phyloP scores from a whole-genome alignment of 495 filamentous ascomycete genomes.

The Annulohypoxylon maeteangense region DNA sequence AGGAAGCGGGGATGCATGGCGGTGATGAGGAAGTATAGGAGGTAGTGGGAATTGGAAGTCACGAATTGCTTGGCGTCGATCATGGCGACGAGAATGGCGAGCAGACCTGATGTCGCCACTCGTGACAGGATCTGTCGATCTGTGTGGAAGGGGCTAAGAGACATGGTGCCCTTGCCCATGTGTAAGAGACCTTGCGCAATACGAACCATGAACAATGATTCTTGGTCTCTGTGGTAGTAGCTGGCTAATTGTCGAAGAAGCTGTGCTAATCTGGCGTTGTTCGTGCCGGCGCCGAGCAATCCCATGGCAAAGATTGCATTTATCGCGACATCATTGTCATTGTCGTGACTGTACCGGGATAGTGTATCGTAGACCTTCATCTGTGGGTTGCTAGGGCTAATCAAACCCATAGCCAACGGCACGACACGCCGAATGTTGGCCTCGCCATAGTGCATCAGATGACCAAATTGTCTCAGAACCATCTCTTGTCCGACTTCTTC shows the following conservation, averaged over 20 bases:
- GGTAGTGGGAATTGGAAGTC: slow-evolving; percentile 86
- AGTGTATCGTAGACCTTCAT: slow-evolving; percentile 99
- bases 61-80: slow-evolving; percentile 97
- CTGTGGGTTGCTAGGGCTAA: slow-evolving; percentile 97
- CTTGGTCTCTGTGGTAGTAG: slow-evolving; percentile 97
- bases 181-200: slow-evolving; percentile 97
- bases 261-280: slow-evolving; percentile 96
- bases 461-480: slow-evolving; percentile 96
- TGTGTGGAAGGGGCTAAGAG: slow-evolving; percentile 96
- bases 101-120: slow-evolving; percentile 87
- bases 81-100: slow-evolving; percentile 89
- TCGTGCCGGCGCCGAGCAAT: slow-evolving; percentile 94
- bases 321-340: slow-evolving; percentile 97
- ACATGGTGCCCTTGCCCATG: slow-evolving; percentile 98
- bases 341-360: slow-evolving; percentile 98
- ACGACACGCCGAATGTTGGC: slow-evolving; percentile 96
- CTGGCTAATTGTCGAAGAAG: slow-evolving; percentile 92
- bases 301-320: slow-evolving; percentile 99
- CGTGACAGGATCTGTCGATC: slow-evolving; percentile 94
- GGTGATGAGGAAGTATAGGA: slow-evolving; percentile 97
- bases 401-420: slow-evolving; percentile 95
- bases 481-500: slow-evolving; percentile 99
- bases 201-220: slow-evolving; percentile 97
- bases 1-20: slow-evolving; percentile 97
- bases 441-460: slow-evolving; percentile 99